Evolutionary conservation across 306 rosid species (phyloP).

Genomic region (Trifolium fragiferum): DNA sequence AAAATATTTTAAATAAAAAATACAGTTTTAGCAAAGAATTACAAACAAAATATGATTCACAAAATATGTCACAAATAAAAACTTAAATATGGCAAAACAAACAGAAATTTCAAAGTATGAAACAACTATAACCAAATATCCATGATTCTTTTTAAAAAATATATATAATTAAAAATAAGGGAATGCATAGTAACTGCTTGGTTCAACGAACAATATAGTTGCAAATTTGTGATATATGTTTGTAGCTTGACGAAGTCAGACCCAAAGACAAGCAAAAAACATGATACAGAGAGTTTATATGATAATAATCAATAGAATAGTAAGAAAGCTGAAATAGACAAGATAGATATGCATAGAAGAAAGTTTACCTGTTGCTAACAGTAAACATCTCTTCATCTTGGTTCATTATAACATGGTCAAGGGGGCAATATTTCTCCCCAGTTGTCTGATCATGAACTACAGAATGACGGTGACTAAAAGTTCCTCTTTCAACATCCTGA

Average conservation of each 20-base stretch:
- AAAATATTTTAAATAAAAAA: background rate
- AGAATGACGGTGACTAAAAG: slow-evolving; percentile 97
- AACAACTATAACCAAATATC: background rate
- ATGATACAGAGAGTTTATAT: background rate
- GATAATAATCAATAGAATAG: background rate
- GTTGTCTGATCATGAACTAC: slow-evolving; percentile 92
- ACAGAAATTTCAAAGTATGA: slow-evolving; percentile 4
- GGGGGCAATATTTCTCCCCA: slow-evolving; percentile 83
- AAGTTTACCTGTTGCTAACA: slow-evolving; percentile 91
- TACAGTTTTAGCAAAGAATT: slow-evolving; percentile 9
- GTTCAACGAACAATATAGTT: background rate
- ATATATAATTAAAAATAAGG: background rate
- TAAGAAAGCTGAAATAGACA: background rate
- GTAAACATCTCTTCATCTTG: slow-evolving; percentile 94
- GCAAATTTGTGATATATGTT: background rate
- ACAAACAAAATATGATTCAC: background rate
- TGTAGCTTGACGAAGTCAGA: background rate
- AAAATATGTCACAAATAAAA: background rate
- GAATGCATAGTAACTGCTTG: background rate
- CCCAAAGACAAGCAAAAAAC: slow-evolving; percentile 4
- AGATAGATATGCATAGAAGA: slow-evolving; percentile 11
- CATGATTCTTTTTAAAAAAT: background rate
- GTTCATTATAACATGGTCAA: slow-evolving; percentile 81
- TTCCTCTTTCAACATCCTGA: slow-evolving; percentile 98
- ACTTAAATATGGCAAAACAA: background rate